Evolutionary conservation across 306 rosid species (phyloP), one percentile per base, ranked within the genome.

Genomic region (Comarum palustre): DNA sequence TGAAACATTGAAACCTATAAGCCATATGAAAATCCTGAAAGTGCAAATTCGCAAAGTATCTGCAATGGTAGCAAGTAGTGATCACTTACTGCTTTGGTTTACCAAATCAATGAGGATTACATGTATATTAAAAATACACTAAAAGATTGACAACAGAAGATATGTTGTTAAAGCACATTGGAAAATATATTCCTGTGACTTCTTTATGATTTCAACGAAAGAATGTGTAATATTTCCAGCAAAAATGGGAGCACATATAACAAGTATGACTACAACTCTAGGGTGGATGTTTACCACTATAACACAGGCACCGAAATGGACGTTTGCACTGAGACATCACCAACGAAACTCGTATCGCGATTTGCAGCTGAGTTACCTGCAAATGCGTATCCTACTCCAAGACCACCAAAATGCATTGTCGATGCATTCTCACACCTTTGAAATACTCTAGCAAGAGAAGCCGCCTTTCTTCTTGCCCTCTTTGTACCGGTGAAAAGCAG

Each of bases 401-500:
- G 84, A 71, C 93, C 96, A 34, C 96, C 96, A 75, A 79, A 91
- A 83, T 87, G 96, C 74, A 85, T 19, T 73, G 89, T 20, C 20
- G 75, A 32, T 12, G 89, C 80, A 77, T 77, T 68, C 79, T 91
- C 92, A 32, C 90, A 81, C 81, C 97, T 88, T 74, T 89, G 97
- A 72, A 93, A 93, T 73, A 91, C 97, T 80, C 96, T 84, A 19
- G 94, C 94, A 47, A 93, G 94, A 41, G 98, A 93, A 5, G 98
- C 98, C 27, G 98, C 98, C 87, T 93, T 93, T 73, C 98, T 79
- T 78, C 97, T 86, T 7, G 98, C 98, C 24, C 98, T 82, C 69
- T 91, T 93, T 42, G 98, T 93, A 14, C 98, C 98, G 0, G 98
- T 93, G 61, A 89, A 93, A 34, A 89, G 76, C 68, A 93, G 82